Conservation (phyloP, 129 eudicot genomes). For the Heracleum sosnowskyi region DNA sequence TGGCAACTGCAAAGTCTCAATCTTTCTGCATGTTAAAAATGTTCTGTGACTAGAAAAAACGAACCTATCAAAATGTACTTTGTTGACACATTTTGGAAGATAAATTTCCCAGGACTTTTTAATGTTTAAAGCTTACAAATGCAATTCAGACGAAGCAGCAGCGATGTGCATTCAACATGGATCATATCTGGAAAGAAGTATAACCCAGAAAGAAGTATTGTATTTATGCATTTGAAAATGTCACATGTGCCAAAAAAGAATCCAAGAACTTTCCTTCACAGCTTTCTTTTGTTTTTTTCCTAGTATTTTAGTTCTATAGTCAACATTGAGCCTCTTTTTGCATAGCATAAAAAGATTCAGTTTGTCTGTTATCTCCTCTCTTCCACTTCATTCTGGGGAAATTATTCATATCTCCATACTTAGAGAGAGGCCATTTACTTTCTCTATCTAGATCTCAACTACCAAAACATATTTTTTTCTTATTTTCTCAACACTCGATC, state of each 20-base stretch:
- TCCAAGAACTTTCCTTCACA: neutral
- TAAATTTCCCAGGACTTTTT: too few species aligned
- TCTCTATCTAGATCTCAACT: slow-evolving; percentile 8
- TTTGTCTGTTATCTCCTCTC: neutral
- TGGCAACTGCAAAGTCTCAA: too few species aligned
- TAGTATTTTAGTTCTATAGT: neutral
- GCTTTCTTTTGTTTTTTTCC: neutral
- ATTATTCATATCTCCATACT: neutral
- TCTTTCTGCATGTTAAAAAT: too few species aligned
- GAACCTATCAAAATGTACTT: too few species aligned
- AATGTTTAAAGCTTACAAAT: too few species aligned
- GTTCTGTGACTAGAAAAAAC: too few species aligned
- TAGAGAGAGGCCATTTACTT: neutral
- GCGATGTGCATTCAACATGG: too few species aligned
- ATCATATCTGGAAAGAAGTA: too few species aligned
- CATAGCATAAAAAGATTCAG: slow-evolving; percentile 6
- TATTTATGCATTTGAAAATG: neutral
- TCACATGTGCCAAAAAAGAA: neutral
- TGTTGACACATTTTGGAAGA: too few species aligned
- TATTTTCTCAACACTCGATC: neutral
- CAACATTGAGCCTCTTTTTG: neutral
- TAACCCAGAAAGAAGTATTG: neutral
- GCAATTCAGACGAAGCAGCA: too few species aligned
- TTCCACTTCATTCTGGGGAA: neutral
- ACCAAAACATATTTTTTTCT: neutral